A percentile compares a stretch with the other conserved stretches of the same genome.
Evolutionary conservation across 140 eudicot genomes (phyloP).

Genomic region (Stevia rebaudiana): DNA sequence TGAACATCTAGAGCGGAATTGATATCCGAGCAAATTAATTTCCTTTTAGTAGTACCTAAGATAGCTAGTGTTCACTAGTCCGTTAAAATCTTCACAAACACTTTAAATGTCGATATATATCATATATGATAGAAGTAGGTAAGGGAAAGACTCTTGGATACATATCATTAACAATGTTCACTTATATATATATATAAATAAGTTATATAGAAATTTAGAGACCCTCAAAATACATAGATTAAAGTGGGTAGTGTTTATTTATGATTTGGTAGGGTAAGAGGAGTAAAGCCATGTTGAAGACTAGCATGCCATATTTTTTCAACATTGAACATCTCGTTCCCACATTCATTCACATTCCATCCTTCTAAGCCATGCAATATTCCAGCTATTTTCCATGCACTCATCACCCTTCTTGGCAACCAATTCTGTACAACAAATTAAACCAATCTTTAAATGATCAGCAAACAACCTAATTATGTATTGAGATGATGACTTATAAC

Average conservation of each 20-base stretch:
- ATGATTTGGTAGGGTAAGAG: conserved; percentile 19
- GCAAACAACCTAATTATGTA: neutral
- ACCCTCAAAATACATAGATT: neutral
- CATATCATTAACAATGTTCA: too few relatives aligned
- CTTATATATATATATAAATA: neutral
- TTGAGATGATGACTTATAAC: neutral
- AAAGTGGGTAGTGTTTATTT: neutral
- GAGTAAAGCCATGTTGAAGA: conserved; percentile 61
- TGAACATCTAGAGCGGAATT: too few relatives aligned
- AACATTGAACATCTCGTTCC: conserved; percentile 41
- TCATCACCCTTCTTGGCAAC: conserved; percentile 82
- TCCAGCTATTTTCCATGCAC: conserved; percentile 79
- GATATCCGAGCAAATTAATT: too few relatives aligned
- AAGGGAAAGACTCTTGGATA: too few relatives aligned
- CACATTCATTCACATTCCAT: conserved; percentile 76
- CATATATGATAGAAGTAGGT: too few relatives aligned
- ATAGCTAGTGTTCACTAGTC: too few relatives aligned
- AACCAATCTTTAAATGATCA: neutral
- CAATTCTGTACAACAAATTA: conserved; percentile 47
- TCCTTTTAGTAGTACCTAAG: too few relatives aligned
- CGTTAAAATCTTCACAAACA: too few relatives aligned
- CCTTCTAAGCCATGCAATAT: conserved; percentile 75
- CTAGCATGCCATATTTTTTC: conserved; percentile 62
- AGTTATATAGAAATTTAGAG: neutral
- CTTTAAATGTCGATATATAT: too few relatives aligned